Conservation (phyloP, 2,329 filamentous ascomycete genomes). For the Venturia carpophila region DNA sequence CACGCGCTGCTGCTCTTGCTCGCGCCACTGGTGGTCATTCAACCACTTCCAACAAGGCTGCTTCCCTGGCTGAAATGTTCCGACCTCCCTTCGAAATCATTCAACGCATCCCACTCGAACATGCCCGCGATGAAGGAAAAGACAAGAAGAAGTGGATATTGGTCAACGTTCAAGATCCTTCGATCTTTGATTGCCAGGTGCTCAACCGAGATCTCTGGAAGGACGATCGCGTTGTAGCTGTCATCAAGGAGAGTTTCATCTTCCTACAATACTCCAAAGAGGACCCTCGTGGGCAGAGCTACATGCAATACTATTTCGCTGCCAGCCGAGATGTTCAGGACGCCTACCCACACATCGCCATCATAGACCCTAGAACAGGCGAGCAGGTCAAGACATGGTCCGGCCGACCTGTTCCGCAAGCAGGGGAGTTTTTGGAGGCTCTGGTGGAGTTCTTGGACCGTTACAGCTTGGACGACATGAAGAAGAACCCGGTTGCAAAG, state of each 20-base stretch:
- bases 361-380: conserved; percentile 89
- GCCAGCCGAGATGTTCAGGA: conserved; percentile 66
- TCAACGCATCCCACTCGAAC: conserved; percentile 69
- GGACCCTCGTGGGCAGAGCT: conserved; percentile 68
- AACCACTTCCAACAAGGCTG: conserved; percentile 60
- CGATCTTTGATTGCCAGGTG: conserved; percentile 88
- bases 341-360: conserved; percentile 91
- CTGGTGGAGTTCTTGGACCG: conserved; percentile 94
- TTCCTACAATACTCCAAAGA: conserved; percentile 92
- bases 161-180: conserved; percentile 89
- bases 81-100: conserved; percentile 89
- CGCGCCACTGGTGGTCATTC: conserved; percentile 58
- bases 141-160: conserved; percentile 88
- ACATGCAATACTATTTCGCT: conserved; percentile 85
- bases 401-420: conserved; percentile 66
- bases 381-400: conserved; percentile 98
- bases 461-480: conserved; percentile 80
- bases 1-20: conserved; percentile 45
- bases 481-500: conserved; percentile 86
- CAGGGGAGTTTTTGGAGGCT: conserved; percentile 79
- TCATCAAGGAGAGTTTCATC: conserved; percentile 84
- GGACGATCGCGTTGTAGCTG: conserved; percentile 66
- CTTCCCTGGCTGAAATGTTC: conserved; percentile 81
- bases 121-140: conserved; percentile 77
- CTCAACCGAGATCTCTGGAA: conserved; percentile 97